Conservation (phyloP, 805 yeast genomes). For the Hanseniaspora hatyaiensis region DNA sequence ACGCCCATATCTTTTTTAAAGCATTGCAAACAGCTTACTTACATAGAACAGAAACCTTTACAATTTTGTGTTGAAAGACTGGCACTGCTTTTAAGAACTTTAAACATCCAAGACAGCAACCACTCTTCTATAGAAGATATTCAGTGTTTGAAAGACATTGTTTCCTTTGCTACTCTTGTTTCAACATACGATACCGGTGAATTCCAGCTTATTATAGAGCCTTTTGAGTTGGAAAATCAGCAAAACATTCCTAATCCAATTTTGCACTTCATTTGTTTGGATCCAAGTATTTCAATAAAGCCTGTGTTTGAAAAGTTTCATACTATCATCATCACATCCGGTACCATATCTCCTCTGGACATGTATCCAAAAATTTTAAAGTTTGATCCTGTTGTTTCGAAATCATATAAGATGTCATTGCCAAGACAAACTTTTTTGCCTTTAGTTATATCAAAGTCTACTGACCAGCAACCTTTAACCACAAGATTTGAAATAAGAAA, state of each 20-base stretch:
- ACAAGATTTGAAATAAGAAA: conserved; percentile 93
- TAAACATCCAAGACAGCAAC: conserved; percentile 55
- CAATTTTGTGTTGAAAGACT: conserved; percentile 86
- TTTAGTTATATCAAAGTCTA: conserved; percentile 90
- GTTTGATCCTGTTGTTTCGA: conserved; percentile 85
- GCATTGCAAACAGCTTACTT: conserved; percentile 86
- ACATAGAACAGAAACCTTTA: conserved; percentile 82
- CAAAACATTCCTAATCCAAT: conserved; percentile 95
- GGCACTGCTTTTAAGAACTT: conserved; percentile 74
- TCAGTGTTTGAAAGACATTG: conserved; percentile 85
- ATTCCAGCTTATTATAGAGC: conserved; percentile 85
- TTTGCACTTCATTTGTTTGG: conserved; percentile 82
- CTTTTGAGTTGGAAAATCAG: conserved; percentile 87
- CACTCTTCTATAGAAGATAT: conserved; percentile 59
- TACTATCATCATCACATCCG: conserved; percentile 89
- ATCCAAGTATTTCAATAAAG: conserved; percentile 94
- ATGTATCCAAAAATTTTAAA: conserved; percentile 97
- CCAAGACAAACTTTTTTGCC: conserved; percentile 89
- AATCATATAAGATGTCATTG: conserved; percentile 90
- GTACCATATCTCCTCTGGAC: conserved; percentile 94
- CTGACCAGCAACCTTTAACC: conserved; percentile 94
- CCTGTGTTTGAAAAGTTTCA: conserved; percentile 91
- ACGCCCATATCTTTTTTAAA: conserved; percentile 88
- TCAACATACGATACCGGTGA: conserved; percentile 85
- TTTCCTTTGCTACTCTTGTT: conserved; percentile 90